phyloP scores from a whole-genome alignment of 1,139 yeast species.

The Geotrichum siamense region DNA sequence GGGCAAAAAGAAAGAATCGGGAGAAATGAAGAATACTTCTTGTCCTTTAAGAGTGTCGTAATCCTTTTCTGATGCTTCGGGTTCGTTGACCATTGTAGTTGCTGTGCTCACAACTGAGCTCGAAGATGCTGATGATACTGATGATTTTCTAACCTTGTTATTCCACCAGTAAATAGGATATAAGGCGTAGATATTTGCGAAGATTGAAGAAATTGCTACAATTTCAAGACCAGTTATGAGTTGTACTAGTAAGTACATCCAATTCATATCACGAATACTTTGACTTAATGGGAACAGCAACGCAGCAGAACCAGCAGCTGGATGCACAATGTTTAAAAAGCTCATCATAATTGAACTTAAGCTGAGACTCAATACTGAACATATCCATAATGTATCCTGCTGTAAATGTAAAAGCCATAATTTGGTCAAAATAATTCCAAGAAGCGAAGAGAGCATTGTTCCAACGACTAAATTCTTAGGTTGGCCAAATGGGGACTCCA shows the following conservation, averaged over 20 bases:
- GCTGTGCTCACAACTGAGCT: not conserved
- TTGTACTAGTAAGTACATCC: conserved; percentile 63
- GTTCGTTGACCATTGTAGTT: not conserved
- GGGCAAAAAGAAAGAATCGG: not conserved
- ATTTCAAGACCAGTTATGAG: conserved; percentile 47
- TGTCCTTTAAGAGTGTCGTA: not conserved
- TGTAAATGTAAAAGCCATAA: conserved; percentile 42
- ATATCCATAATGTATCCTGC: conserved; percentile 45
- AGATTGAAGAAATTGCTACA: conserved; percentile 46
- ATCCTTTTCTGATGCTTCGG: not conserved
- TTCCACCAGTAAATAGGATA: conserved; percentile 56
- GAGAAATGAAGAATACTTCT: not conserved
- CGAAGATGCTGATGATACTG: not conserved
- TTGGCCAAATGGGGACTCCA: conserved; percentile 55
- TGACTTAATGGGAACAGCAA: conserved; percentile 49
- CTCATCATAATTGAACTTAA: conserved; percentile 51
- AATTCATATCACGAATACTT: conserved; percentile 45
- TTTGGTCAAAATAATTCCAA: conserved; percentile 52
- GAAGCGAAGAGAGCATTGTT: conserved; percentile 46
- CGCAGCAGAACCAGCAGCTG: conserved; percentile 73
- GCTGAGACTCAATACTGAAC: conserved; percentile 56
- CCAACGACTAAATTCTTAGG: conserved; percentile 57
- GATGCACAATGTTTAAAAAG: conserved; percentile 54
- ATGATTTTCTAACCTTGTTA: not conserved
- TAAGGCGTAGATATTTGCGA: conserved; percentile 48